Percentiles rank a stretch among this genome's conserved stretches.
phyloP scores from a whole-genome alignment of 2,329 filamentous ascomycete genomes.

The Apiospora malaysiana region DNA sequence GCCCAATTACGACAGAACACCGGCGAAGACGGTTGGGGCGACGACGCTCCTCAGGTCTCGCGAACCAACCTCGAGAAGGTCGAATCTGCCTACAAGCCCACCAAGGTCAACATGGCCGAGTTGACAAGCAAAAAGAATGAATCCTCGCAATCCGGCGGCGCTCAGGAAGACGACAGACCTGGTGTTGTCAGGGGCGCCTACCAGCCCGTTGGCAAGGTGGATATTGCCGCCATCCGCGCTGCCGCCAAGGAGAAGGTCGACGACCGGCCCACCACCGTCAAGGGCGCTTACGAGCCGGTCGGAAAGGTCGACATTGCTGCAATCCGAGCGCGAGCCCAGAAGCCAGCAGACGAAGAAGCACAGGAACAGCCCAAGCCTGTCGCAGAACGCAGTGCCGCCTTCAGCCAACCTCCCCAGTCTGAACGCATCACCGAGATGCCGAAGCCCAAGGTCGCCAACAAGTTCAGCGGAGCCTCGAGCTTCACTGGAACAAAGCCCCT shows the following conservation, averaged over 20 bases:
- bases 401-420: constrained; percentile 66
- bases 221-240: constrained; percentile 87
- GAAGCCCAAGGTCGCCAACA: constrained; percentile 94
- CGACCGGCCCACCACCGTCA: constrained; percentile 83
- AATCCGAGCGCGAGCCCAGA: constrained; percentile 84
- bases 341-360: constrained; percentile 51
- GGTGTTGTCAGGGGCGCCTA: constrained; percentile 87
- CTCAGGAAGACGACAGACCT: constrained; percentile 49
- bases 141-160: constrained; percentile 63
- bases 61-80: constrained; percentile 91
- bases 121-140: constrained; percentile 76
- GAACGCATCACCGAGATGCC: constrained; percentile 86
- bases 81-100: constrained; percentile 89
- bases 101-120: constrained; percentile 91
- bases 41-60: constrained; percentile 89
- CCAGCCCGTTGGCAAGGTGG: constrained; percentile 95
- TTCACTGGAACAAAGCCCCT: constrained; percentile 93
- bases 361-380: constrained; percentile 64
- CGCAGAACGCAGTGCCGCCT: constrained; percentile 78
- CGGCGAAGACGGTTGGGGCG: constrained; percentile 92
- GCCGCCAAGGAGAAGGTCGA: constrained; percentile 74
- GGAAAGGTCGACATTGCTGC: constrained; percentile 98
- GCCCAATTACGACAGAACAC: constrained; percentile 56
- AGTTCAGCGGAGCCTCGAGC: constrained; percentile 73
- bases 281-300: constrained; percentile 91